Conservation (phyloP, 2,329 filamentous ascomycete species). For the Magnaporthiopsis poae region DNA sequence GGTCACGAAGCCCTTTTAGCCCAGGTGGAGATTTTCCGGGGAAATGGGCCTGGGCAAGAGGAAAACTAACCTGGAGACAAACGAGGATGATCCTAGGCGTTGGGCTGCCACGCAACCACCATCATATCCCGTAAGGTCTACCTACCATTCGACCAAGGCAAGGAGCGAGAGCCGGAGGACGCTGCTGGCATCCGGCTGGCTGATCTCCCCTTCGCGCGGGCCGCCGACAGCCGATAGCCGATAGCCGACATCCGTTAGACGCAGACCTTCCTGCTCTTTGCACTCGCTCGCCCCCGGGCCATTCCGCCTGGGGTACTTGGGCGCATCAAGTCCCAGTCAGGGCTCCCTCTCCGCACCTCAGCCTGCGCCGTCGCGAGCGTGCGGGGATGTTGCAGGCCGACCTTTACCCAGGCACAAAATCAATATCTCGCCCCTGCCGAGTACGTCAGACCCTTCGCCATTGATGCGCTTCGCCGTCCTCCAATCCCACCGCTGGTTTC, state of each 20-base stretch:
- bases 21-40: constrained; percentile 15
- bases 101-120: background rate
- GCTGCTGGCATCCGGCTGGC: background rate
- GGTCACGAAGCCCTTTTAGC: background rate
- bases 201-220: background rate
- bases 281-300: background rate
- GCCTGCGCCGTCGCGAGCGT: background rate
- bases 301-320: background rate
- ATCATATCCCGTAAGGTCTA: background rate
- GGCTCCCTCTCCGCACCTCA: background rate
- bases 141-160: background rate
- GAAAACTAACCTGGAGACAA: constrained; percentile 2
- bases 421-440: background rate
- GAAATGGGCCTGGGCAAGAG: constrained; percentile 1
- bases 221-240: background rate
- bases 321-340: no score
- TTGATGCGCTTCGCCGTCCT: background rate
- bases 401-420: background rate
- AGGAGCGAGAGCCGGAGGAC: background rate
- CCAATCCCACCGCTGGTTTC: background rate
- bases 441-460: background rate
- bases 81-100: background rate
- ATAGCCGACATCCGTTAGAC: no score
- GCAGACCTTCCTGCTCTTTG: background rate
- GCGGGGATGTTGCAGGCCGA: background rate